Base-by-base conservation (phyloP, 192 early-diverging fungal genomes). In the Coemansia sp. region DNA sequence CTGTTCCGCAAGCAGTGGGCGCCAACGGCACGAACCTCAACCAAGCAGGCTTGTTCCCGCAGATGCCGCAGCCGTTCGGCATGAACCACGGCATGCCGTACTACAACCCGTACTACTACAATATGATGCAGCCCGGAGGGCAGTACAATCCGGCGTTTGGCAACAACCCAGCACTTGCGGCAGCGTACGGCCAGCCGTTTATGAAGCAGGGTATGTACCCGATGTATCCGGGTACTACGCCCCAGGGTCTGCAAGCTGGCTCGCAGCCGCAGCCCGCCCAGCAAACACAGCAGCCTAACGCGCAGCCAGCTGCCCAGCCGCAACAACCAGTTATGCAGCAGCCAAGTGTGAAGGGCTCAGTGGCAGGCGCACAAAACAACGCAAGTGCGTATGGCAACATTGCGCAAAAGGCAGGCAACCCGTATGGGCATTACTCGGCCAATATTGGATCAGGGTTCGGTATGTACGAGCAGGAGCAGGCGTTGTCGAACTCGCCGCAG, bases 131-230 rank as follows among this genome's bases (percentile, higher is more conserved):
- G 77, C 85, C 86, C 54, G 85, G 86, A n/a, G 86, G 87, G 77
- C 90, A 93, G 77, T 94, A 87, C 62, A 88, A 85, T 27, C 84
- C 82, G 27, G 75, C 83, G 50, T 87, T 84, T 21, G 93, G 93
- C 75, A 90, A 91, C 63, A 87, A 88, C 70, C 77, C 77, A 1
- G 77, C 77, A 2, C 62, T 80, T 37, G 77, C 77, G 1, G 90
- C 89, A 2, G 85, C 84, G 6, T 96, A 94, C 73, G 91, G 89
- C n/a, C 93, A 94, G 72, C 93, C 90, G 8, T 94, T 92, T 69
- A 85, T 93, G 74, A 93, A 92, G 83, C 94, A 96, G 85, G 86
- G 81, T 38, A 88, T 93, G 84, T 96, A 94, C 62, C 92, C 92
- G 16, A 90, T 91, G 87, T 93, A 94, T 69, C 77, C 72, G 6